A percentile compares a stretch with the other conserved stretches of the same genome.
Evolutionary conservation across 805 yeast genomes (phyloP).

Genomic region (Monosporozyma yasuniensis): DNA sequence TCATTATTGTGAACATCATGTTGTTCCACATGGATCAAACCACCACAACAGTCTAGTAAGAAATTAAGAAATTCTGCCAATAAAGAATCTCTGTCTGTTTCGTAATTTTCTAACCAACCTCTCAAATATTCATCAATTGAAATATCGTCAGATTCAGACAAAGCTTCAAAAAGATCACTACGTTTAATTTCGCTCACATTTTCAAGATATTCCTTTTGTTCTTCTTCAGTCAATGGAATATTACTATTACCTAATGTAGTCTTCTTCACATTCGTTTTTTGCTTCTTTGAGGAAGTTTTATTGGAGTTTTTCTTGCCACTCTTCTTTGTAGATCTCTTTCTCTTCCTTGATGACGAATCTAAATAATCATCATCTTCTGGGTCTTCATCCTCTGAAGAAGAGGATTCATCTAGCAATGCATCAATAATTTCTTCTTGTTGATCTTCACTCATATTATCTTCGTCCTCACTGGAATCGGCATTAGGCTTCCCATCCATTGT

Average conservation of each 20-base stretch:
- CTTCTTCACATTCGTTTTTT: conserved; percentile 3
- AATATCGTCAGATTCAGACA: conserved; percentile 39
- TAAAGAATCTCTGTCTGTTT: conserved; percentile 37
- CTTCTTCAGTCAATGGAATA: conserved; percentile 13
- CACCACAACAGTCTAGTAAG: conserved; percentile 62
- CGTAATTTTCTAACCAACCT: conserved; percentile 51
- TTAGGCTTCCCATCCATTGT: conserved; percentile 8
- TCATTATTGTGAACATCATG: conserved; percentile 70
- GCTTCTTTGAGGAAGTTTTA: neutral
- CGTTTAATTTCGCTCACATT: conserved; percentile 38
- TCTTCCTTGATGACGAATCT: conserved; percentile 9
- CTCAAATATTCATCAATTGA: conserved; percentile 45
- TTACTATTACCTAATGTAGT: conserved; percentile 1
- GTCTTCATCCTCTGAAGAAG: conserved; percentile 9
- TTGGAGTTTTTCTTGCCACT: neutral
- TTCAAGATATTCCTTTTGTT: conserved; percentile 29
- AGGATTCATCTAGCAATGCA: neutral
- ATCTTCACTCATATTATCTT: conserved; percentile 4
- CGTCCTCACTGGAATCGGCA: conserved; percentile 1
- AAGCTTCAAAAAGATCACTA: conserved; percentile 41
- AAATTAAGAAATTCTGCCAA: conserved; percentile 60
- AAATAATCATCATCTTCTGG: conserved; percentile 22
- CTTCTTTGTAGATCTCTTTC: conserved; percentile 5
- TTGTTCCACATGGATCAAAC: conserved; percentile 52
- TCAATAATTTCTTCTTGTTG: conserved; percentile 12